phyloP scores from a whole-genome alignment of 2,329 filamentous ascomycete genomes.

The Paradendryphiella salina region DNA sequence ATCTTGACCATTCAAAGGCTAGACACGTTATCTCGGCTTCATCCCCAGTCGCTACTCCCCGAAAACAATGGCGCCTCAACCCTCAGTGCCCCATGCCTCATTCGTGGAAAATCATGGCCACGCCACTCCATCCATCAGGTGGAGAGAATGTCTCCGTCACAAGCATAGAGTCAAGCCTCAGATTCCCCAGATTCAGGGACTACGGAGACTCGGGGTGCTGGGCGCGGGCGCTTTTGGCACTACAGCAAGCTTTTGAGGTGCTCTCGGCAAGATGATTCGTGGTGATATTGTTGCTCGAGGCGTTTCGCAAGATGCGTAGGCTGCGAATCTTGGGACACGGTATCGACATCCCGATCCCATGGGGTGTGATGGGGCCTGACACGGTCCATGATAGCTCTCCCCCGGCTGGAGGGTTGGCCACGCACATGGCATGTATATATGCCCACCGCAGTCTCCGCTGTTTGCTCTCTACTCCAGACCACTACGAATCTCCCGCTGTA shows the following conservation, averaged over 20 bases:
- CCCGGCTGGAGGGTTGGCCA: slow-evolving; percentile 13
- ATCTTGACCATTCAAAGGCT: slow-evolving; percentile 22
- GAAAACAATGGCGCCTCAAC: slow-evolving; percentile 14
- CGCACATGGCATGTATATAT: slow-evolving; percentile 29
- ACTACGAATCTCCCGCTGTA: slow-evolving; percentile 23
- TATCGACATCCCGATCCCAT: slow-evolving; percentile 26
- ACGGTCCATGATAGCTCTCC: slow-evolving; percentile 11
- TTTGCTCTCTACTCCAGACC: slow-evolving; percentile 13
- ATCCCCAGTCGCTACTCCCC: slow-evolving; percentile 9
- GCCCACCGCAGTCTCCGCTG: slow-evolving; percentile 7
- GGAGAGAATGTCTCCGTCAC: slow-evolving; percentile 16
- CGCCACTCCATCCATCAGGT: slow-evolving; percentile 18
- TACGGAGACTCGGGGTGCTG: slow-evolving; percentile 7
- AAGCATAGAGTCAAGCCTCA: slow-evolving; percentile 31
- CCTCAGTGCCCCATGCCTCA: slow-evolving; percentile 13
- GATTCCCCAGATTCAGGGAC: slow-evolving; percentile 21
- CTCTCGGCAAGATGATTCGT: slow-evolving; percentile 36
- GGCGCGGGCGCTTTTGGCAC: slow-evolving; percentile 10
- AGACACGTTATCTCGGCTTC: slow-evolving; percentile 19
- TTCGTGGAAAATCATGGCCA: slow-evolving; percentile 35
- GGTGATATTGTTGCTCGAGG: slow-evolving; percentile 28
- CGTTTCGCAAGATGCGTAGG: slow-evolving; percentile 2
- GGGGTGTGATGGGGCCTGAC: slow-evolving; percentile 25
- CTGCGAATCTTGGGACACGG: slow-evolving; percentile 21
- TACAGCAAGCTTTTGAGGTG: slow-evolving; percentile 28